These are phyloP conservation scores for Exophiala aquamarina DNA, from an alignment of 2,329 filamentous ascomycete genomes.

Conservation along the genomic window DNA sequence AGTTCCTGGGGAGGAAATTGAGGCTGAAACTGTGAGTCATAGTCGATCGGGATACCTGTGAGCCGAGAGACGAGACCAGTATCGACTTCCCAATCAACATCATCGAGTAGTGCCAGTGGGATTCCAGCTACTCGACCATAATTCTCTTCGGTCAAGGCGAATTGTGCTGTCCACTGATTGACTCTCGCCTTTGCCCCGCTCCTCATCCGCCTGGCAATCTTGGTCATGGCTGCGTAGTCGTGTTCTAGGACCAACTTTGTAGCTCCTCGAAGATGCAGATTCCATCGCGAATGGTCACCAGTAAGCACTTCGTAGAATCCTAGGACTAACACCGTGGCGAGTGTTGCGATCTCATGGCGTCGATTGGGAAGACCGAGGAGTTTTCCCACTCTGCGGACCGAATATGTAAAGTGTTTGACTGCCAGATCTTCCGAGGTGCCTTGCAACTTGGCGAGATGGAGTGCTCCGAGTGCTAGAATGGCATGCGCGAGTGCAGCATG, in stretches of 20 bases:
- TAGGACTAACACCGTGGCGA: constrained; percentile 84
- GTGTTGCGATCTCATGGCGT: constrained; percentile 72
- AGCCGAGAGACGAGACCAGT: constrained; percentile 59
- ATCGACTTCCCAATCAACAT: constrained; percentile 51
- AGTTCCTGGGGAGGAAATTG: constrained; percentile 8
- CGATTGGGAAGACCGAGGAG: constrained; percentile 69
- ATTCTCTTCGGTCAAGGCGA: constrained; percentile 20
- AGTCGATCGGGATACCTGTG: constrained; percentile 58
- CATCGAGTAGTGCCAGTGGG: constrained; percentile 43
- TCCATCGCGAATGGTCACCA: constrained; percentile 94
- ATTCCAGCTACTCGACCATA: constrained; percentile 32
- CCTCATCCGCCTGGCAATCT: constrained; percentile 67
- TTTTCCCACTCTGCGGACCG: constrained; percentile 73
- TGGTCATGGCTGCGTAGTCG: constrained; percentile 71
- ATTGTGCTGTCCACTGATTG: constrained; percentile 34
- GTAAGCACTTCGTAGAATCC: constrained; percentile 94
- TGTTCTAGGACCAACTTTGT: constrained; percentile 76
- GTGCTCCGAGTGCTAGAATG: constrained; percentile 80
- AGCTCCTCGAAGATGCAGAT: constrained; percentile 81
- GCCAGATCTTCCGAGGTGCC: constrained; percentile 73
- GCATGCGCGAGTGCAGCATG: constrained; percentile 87
- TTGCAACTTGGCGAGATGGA: constrained; percentile 85
- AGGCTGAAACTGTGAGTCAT: constrained; percentile 53
- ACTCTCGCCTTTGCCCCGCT: constrained; percentile 43
- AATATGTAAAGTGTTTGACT: constrained; percentile 87